Base-by-base conservation (phyloP, 306 rosid species). In the Begonia masoniana region DNA sequence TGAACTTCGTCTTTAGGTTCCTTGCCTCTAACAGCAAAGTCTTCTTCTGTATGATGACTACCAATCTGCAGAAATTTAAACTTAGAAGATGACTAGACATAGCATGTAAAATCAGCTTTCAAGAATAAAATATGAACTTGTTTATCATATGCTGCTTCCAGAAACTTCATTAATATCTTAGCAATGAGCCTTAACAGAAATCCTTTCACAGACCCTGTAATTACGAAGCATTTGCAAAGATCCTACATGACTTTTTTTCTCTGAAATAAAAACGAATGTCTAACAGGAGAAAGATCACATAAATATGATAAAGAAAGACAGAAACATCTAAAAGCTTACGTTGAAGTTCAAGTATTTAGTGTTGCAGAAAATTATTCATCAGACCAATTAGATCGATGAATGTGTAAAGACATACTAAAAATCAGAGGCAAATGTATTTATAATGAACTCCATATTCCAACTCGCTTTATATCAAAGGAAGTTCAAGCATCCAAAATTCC, bases 1-100 rank as follows among this genome's bases (percentile, higher is more conserved):
- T 91, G 97, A 72, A 91, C 97, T 63, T 91, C 96, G 45, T 91
- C 96, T 64, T 86, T 81, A 43, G 99, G 96, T 43, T 83, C 96
- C 56, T 86, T 86, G 61, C 99, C 99, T 70, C 99, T 81, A 10
- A 77, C 87, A 1, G 94, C 85, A 62, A 85, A 91, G 23, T 83
- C 99, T 52, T 83, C 96, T 60, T 71, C 78, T 11, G 54, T 60
- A 54, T 86, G 94, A 64, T 91, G 99, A 56, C 74, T 49, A 43
- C 99, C 99, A 26, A 50, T 55, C 96, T 87, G 74, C 55, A 77
- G 9, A 61, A 54, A 65, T 47, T 23, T 48, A 55, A 26, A 62
- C 7, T 15, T 51, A 12, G 17, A n/a, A 17, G 13, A 46, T 19
- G 6, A 16, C 50, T 7, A 19, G 17, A 50, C n/a, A 43, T 4